Evolutionary conservation across 2,329 filamentous ascomycete species (phyloP).

Genomic region (Phaeosphaeria sp.): DNA sequence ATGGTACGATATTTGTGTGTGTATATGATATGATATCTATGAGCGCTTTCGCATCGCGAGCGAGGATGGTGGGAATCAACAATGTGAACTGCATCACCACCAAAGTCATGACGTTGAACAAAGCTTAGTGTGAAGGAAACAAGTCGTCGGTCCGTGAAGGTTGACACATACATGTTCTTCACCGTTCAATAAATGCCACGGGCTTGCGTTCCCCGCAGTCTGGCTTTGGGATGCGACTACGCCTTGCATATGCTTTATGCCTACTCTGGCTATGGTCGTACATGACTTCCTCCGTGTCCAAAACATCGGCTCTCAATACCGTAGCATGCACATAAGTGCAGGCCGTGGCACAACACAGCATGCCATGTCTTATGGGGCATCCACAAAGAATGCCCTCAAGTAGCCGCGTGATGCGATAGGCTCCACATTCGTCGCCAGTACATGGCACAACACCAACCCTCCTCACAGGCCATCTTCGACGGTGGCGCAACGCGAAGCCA

Average conservation of each 20-base stretch:
- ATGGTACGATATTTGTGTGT: slow-evolving; percentile 24
- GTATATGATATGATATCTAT: slow-evolving; percentile 6
- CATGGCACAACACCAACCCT: not conserved
- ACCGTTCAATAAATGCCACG: not conserved
- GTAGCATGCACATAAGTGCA: not conserved
- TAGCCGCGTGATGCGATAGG: not conserved
- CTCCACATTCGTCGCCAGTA: not conserved
- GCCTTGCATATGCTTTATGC: not conserved
- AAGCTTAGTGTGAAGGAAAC: not conserved
- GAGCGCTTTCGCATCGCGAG: slow-evolving; percentile 24
- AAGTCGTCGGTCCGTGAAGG: not conserved
- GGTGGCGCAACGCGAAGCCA: not conserved
- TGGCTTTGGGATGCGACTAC: not conserved
- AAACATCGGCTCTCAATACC: not conserved
- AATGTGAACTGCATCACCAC: not conserved
- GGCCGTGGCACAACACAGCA: too few species aligned
- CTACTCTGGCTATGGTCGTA: not conserved
- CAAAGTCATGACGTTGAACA: not conserved
- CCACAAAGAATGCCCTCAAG: not conserved
- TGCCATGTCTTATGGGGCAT: not conserved
- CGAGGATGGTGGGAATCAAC: not conserved
- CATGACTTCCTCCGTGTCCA: not conserved
- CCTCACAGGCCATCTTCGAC: not conserved
- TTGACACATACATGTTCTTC: not conserved
- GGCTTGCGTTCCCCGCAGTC: not conserved